Percentiles rank a stretch among this genome's conserved stretches.
Conservation (phyloP, 352 stramenopile genomes). For the Globisporangium nodosum region DNA sequence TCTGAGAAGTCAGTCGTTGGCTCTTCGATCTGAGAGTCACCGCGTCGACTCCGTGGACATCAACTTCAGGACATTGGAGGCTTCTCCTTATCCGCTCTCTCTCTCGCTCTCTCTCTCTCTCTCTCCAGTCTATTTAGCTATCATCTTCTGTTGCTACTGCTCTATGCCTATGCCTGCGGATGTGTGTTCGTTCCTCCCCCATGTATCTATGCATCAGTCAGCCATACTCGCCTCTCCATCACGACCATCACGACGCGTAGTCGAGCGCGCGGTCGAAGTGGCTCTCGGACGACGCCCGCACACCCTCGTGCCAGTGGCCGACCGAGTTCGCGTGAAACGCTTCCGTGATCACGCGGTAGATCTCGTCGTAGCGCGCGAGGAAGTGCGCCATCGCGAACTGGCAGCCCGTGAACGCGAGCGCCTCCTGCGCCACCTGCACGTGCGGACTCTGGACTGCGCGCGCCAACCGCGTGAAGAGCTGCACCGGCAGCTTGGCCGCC, state of each 20-base stretch:
- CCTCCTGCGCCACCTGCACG: slow-evolving; percentile 72
- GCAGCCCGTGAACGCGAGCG: slow-evolving; percentile 75
- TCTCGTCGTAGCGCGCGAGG: slow-evolving; percentile 46
- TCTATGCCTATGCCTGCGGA: too few relatives aligned
- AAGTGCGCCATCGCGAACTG: slow-evolving; percentile 81
- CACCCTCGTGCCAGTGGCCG: slow-evolving; percentile 67
- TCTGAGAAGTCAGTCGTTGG: too few relatives aligned
- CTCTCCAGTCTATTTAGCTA: too few relatives aligned
- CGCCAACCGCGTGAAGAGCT: slow-evolving; percentile 58
- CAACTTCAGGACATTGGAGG: too few relatives aligned
- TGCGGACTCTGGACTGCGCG: slow-evolving; percentile 53
- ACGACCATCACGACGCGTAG: slow-evolving; percentile 33
- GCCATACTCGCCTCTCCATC: not conserved
- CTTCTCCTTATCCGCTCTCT: too few relatives aligned
- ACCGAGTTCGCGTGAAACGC: slow-evolving; percentile 58
- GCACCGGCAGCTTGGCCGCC: slow-evolving; percentile 23
- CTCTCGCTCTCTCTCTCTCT: too few relatives aligned
- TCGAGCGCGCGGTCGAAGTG: slow-evolving; percentile 77
- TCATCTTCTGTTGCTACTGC: too few relatives aligned
- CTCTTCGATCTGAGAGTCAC: too few relatives aligned
- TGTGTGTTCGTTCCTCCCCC: not conserved
- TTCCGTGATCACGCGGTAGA: slow-evolving; percentile 61
- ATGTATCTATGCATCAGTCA: not conserved
- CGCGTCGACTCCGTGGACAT: too few relatives aligned
- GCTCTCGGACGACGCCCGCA: slow-evolving; percentile 57